Conservation (phyloP, 768 basidiomycete species). For the Psilocybe cubensis region DNA sequence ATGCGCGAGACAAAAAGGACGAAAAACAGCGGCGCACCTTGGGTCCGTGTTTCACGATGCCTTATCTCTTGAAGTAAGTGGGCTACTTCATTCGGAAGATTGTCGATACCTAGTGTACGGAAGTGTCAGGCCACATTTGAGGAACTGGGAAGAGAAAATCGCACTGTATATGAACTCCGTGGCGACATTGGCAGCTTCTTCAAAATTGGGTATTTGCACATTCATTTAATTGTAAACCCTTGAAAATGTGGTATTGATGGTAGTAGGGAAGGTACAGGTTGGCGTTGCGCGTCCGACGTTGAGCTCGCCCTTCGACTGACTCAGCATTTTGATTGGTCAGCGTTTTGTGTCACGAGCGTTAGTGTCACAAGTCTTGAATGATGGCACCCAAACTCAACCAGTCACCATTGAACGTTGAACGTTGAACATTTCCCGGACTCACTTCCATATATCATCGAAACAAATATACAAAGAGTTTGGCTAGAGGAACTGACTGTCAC, state of each 20-base stretch:
- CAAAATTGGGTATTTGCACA: slow-evolving; percentile 40
- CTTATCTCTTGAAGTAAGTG: slow-evolving; percentile 57
- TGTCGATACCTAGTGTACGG: slow-evolving; percentile 47
- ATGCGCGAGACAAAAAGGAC: too few species aligned
- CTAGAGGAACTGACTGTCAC: too few species aligned
- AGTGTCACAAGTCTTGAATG: too few species aligned
- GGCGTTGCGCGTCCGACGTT: too few species aligned
- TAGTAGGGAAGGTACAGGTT: background rate
- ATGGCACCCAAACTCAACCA: too few species aligned
- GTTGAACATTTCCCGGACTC: too few species aligned
- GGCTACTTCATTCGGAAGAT: slow-evolving; percentile 55
- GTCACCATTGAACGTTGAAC: too few species aligned
- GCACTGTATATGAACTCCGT: slow-evolving; percentile 61
- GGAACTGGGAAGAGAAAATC: slow-evolving; percentile 12
- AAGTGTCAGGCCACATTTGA: background rate
- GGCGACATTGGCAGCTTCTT: slow-evolving; percentile 57
- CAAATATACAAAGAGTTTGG: too few species aligned
- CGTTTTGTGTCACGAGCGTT: too few species aligned
- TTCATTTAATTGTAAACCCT: slow-evolving; percentile 22
- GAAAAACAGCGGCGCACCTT: slow-evolving; percentile 38
- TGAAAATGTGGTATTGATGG: background rate
- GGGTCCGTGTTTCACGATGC: slow-evolving; percentile 44
- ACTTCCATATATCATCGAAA: too few species aligned
- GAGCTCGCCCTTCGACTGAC: too few species aligned
- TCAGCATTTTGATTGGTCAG: too few species aligned